phyloP scores from a whole-genome alignment of 2,329 filamentous ascomycete species.

The Cadophora gregata region DNA sequence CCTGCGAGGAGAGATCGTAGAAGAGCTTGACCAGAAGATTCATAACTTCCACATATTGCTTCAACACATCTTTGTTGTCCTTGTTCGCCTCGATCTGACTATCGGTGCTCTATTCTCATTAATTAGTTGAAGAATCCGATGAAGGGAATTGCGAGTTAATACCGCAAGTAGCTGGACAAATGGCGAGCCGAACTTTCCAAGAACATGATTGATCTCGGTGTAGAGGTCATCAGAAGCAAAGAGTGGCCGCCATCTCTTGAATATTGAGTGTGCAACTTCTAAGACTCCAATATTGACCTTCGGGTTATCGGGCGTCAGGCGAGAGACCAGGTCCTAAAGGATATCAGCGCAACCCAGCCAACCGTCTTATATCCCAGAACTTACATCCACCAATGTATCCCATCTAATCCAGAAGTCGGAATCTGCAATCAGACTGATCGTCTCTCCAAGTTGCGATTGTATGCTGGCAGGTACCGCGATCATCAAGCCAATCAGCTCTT shows the following conservation, averaged over 20 bases:
- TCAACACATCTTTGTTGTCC: slow-evolving; percentile 75
- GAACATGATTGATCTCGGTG: slow-evolving; percentile 94
- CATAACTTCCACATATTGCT: slow-evolving; percentile 81
- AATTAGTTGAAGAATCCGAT: neutral
- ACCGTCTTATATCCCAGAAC: slow-evolving; percentile 32
- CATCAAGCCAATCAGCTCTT: slow-evolving; percentile 95
- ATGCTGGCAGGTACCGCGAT: slow-evolving; percentile 86
- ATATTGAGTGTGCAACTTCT: slow-evolving; percentile 97
- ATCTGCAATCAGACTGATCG: slow-evolving; percentile 96
- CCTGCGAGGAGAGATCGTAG: slow-evolving; percentile 96
- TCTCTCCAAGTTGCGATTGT: slow-evolving; percentile 93
- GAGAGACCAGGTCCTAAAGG: slow-evolving; percentile 79
- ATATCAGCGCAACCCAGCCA: slow-evolving; percentile 30
- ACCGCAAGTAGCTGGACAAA: slow-evolving; percentile 83
- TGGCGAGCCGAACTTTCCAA: slow-evolving; percentile 80
- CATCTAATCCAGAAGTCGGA: slow-evolving; percentile 96
- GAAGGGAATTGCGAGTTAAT: slow-evolving; percentile 41
- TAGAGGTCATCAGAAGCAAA: slow-evolving; percentile 93
- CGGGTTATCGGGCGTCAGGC: slow-evolving; percentile 81
- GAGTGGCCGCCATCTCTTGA: slow-evolving; percentile 91
- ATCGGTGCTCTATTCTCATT: slow-evolving; percentile 63
- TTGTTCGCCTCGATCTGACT: slow-evolving; percentile 75
- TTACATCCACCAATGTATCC: slow-evolving; percentile 89
- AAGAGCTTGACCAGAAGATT: slow-evolving; percentile 91
- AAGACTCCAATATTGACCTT: slow-evolving; percentile 92